Evolutionary conservation across 2,329 filamentous ascomycete species (phyloP).

Genomic region (Fusarium algeriense): DNA sequence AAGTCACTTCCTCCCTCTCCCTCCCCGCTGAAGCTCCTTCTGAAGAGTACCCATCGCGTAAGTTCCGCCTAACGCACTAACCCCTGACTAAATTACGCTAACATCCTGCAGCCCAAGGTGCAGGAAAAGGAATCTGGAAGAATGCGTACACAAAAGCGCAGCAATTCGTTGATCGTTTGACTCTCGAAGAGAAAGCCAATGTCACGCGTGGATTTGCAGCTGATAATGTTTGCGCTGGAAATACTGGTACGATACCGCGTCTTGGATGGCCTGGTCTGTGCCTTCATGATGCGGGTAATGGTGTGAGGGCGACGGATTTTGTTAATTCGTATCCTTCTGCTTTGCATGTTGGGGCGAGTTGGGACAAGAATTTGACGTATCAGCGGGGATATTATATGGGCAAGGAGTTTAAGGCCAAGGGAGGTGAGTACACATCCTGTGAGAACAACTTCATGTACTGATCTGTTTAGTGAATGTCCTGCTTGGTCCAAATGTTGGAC

Average conservation of each 20-base stretch:
- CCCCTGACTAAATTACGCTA: slow-evolving; percentile 18
- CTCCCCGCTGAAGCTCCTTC: not conserved
- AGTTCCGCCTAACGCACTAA: slow-evolving; percentile 3
- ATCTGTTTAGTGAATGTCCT: slow-evolving; percentile 69
- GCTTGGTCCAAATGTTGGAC: slow-evolving; percentile 77
- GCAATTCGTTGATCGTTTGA: slow-evolving; percentile 70
- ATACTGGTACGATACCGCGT: slow-evolving; percentile 60
- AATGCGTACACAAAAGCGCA: slow-evolving; percentile 70
- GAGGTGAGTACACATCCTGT: slow-evolving; percentile 58
- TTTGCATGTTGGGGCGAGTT: slow-evolving; percentile 62
- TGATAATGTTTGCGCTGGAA: slow-evolving; percentile 62
- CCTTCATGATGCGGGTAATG: slow-evolving; percentile 63
- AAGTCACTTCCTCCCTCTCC: not conserved
- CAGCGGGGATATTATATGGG: slow-evolving; percentile 66
- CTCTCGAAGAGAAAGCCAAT: slow-evolving; percentile 73
- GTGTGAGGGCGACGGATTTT: slow-evolving; percentile 61
- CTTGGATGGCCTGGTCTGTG: slow-evolving; percentile 62
- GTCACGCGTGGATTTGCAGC: slow-evolving; percentile 66
- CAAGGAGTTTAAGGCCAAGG: slow-evolving; percentile 67
- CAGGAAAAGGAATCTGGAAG: slow-evolving; percentile 60
- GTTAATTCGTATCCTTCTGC: slow-evolving; percentile 63
- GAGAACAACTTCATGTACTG: not conserved
- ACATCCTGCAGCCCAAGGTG: slow-evolving; percentile 21
- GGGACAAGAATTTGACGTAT: slow-evolving; percentile 67
- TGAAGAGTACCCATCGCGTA: slow-evolving; percentile 32